Percentiles rank a stretch among this genome's conserved stretches.
Conservation (phyloP, 2,329 filamentous ascomycete genomes). For the Fusarium kyushuense region DNA sequence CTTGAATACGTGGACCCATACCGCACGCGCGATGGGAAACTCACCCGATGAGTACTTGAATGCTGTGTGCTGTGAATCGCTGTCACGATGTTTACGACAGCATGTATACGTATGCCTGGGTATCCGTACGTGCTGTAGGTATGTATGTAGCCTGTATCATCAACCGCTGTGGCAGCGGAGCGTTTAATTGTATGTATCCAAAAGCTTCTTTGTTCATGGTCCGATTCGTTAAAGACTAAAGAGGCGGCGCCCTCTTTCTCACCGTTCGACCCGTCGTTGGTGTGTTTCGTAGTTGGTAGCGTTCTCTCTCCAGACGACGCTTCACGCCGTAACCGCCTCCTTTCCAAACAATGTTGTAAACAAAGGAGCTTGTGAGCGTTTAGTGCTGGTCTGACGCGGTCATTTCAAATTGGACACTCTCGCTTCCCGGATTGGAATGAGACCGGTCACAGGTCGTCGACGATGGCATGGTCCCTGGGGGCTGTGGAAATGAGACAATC, state of each 20-base stretch:
- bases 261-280: conserved; percentile 35
- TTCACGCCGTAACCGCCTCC: conserved; percentile 25
- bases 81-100: conserved; percentile 2
- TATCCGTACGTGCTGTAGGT: not conserved
- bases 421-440: conserved; percentile 29
- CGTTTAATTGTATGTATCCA: conserved; percentile 8
- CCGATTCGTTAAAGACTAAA: conserved; percentile 29
- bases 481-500: conserved; percentile 34
- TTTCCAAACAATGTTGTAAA: conserved; percentile 36
- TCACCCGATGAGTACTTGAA: conserved; percentile 13
- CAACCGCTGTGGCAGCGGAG: conserved; percentile 16
- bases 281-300: conserved; percentile 26
- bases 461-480: conserved; percentile 26
- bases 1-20: conserved; percentile 35
- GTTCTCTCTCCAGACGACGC: conserved; percentile 21
- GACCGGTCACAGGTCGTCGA: conserved; percentile 8
- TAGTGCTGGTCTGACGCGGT: conserved; percentile 8
- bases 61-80: conserved; percentile 17
- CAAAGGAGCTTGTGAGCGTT: conserved; percentile 2
- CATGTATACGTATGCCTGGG: not conserved
- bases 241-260: conserved; percentile 28
- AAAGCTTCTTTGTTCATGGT: conserved; percentile 19
- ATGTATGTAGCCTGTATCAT: not conserved
- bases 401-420: conserved; percentile 39
- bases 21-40: conserved; percentile 9